phyloP scores from a whole-genome alignment of 2,329 filamentous ascomycete genomes.

The Stenocarpella maydis region DNA sequence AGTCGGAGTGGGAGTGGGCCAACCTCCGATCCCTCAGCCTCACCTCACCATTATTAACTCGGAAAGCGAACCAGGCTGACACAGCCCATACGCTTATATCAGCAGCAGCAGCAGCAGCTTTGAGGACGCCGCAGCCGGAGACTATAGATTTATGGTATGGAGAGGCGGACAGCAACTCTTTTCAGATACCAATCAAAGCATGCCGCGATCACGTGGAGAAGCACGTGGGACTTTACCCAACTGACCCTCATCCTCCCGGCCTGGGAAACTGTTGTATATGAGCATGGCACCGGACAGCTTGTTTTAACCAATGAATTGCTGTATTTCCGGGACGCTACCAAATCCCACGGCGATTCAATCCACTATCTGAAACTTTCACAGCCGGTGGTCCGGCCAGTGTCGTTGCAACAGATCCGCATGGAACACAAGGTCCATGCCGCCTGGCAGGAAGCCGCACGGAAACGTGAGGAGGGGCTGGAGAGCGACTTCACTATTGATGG shows the following conservation, averaged over 20 bases:
- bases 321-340: not conserved
- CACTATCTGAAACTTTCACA: not conserved
- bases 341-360: not conserved
- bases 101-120: conserved; percentile 40
- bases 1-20: conserved; percentile 41
- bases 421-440: not conserved
- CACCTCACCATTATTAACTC: conserved; percentile 42
- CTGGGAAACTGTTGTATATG: conserved; percentile 42
- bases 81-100: conserved; percentile 38
- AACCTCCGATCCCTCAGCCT: conserved; percentile 44
- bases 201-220: conserved; percentile 41
- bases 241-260: conserved; percentile 37
- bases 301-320: conserved; percentile 37
- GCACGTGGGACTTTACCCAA: conserved; percentile 42
- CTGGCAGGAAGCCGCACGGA: not conserved
- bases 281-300: conserved; percentile 37
- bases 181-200: conserved; percentile 42
- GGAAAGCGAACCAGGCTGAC: conserved; percentile 34
- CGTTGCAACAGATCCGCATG: not conserved
- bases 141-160: conserved; percentile 49
- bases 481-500: not conserved
- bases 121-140: conserved; percentile 44
- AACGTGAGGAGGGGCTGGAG: not conserved
- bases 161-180: conserved; percentile 42
- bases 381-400: not conserved